These are phyloP conservation scores for Pestalotiopsis sp. DNA, from an alignment of 2,329 filamentous ascomycete genomes.

Conservation along the genomic window DNA sequence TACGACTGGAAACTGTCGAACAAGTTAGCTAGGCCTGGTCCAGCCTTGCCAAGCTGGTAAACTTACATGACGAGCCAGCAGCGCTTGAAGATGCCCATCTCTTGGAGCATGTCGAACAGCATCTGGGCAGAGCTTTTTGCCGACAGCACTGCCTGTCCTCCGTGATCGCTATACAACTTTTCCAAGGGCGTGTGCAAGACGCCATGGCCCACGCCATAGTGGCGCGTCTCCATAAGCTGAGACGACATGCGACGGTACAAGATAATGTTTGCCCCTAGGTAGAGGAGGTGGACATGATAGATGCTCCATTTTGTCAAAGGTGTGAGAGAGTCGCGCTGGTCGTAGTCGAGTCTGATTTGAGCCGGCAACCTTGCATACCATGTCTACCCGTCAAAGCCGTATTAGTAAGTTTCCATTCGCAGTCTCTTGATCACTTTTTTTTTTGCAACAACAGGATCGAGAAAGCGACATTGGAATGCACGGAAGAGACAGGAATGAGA, in stretches of 20 bases:
- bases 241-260: slow-evolving; percentile 33
- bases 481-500: background rate
- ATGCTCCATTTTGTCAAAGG: slow-evolving; percentile 19
- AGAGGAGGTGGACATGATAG: slow-evolving; percentile 34
- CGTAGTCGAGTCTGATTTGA: slow-evolving; percentile 23
- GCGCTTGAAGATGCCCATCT: slow-evolving; percentile 23
- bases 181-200: background rate
- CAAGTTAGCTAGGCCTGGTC: background rate
- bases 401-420: background rate
- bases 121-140: slow-evolving; percentile 29
- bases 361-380: slow-evolving; percentile 31
- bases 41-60: background rate
- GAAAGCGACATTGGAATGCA: background rate
- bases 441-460: background rate
- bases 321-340: background rate
- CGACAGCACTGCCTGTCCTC: slow-evolving; percentile 27
- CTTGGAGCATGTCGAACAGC: slow-evolving; percentile 23
- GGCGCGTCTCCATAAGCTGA: slow-evolving; percentile 21
- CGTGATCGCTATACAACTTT: slow-evolving; percentile 16
- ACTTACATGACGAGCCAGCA: slow-evolving; percentile 35
- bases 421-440: background rate
- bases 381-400: background rate
- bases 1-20: slow-evolving; percentile 31
- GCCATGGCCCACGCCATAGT: background rate
- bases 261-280: slow-evolving; percentile 33